Evolutionary conservation across 139 green algal species (phyloP).

Genomic region (Pleodorina starrii): DNA sequence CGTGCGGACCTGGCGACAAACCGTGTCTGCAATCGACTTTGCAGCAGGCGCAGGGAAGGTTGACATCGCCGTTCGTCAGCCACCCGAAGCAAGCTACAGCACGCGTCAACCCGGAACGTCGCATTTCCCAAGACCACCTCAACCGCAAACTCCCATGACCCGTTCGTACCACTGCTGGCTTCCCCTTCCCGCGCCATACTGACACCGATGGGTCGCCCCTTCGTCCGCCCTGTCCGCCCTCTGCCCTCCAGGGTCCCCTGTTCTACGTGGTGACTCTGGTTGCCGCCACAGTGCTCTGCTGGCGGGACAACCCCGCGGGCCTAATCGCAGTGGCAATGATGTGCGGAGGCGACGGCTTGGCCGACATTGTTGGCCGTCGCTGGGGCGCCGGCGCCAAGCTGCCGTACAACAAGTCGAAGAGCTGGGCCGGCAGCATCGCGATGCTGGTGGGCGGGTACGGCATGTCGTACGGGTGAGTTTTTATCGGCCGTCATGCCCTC

Average conservation of each 20-base stretch:
- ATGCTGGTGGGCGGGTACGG: conserved; percentile 84
- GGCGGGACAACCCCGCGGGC: conserved; percentile 75
- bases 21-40: too few relatives aligned
- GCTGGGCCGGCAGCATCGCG: conserved; percentile 87
- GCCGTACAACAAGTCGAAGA: conserved; percentile 92
- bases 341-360: conserved; percentile 94
- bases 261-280: conserved; percentile 91
- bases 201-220: too few relatives aligned
- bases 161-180: too few relatives aligned
- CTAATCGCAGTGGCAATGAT: conserved; percentile 81
- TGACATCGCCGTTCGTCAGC: too few relatives aligned
- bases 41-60: too few relatives aligned
- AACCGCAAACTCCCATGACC: too few relatives aligned
- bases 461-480: conserved; percentile 70
- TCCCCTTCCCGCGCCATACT: too few relatives aligned
- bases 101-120: too few relatives aligned
- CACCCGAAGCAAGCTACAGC: too few relatives aligned
- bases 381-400: conserved; percentile 74
- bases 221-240: background rate
- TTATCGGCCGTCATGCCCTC: too few relatives aligned
- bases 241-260: conserved; percentile 77
- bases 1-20: too few relatives aligned
- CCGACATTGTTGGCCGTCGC: conserved; percentile 93
- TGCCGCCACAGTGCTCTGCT: conserved; percentile 80
- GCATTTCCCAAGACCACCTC: too few relatives aligned